phyloP scores from a whole-genome alignment of 352 stramenopile genomes.

The Saprolegnia parasitica region DNA sequence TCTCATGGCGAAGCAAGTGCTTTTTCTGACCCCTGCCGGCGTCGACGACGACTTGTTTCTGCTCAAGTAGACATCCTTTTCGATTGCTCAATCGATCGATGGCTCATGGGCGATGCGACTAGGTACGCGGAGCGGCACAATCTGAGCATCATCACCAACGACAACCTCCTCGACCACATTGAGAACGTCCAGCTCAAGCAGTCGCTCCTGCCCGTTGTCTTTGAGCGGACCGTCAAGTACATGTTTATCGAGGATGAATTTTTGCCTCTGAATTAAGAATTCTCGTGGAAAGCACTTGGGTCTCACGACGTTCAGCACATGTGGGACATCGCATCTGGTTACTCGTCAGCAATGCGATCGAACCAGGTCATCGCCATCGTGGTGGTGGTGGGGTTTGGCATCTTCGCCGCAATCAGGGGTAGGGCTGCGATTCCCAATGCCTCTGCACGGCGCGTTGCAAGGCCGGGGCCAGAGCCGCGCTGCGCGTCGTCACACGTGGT shows the following conservation, averaged over 20 bases:
- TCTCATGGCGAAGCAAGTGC: constrained; percentile 12
- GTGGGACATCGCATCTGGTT: neutral
- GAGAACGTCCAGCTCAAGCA: constrained; percentile 25
- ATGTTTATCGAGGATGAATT: constrained; percentile 31
- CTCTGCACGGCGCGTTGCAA: too few relatives aligned
- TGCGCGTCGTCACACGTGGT: too few relatives aligned
- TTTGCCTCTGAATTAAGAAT: constrained; percentile 5
- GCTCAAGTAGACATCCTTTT: constrained; percentile 19
- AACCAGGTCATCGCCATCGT: too few relatives aligned
- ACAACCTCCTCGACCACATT: constrained; percentile 27
- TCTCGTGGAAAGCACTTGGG: neutral
- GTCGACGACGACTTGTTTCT: constrained; percentile 28
- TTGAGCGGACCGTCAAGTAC: constrained; percentile 28
- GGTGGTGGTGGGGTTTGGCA: too few relatives aligned
- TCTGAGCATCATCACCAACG: constrained; percentile 26
- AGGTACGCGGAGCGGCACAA: constrained; percentile 27
- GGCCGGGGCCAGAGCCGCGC: too few relatives aligned
- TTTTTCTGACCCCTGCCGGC: constrained; percentile 27
- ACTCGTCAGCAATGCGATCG: neutral
- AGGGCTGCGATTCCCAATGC: too few relatives aligned
- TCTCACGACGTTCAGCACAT: neutral
- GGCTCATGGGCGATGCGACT: too few relatives aligned
- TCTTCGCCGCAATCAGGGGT: too few relatives aligned
- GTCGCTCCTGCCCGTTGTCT: constrained; percentile 13
- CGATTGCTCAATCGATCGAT: neutral